Percentiles rank a stretch among this genome's conserved stretches.
Conservation (phyloP, 2,329 filamentous ascomycete genomes). For the Penicillium sp. region DNA sequence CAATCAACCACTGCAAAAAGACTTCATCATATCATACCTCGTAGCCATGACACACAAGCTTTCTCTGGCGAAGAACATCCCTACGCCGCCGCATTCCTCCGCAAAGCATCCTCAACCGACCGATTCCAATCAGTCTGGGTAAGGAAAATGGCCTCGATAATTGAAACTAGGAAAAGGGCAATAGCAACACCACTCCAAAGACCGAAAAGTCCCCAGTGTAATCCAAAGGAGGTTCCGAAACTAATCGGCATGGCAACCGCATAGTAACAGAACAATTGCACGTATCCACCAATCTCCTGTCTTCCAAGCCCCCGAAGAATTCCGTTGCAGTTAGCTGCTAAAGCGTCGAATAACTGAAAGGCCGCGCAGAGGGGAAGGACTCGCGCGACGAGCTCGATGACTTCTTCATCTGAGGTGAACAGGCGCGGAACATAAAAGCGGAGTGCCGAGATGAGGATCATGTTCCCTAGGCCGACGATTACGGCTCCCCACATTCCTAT, state of each 20-base stretch:
- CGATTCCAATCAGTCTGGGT: constrained; percentile 59
- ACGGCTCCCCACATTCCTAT: constrained; percentile 72
- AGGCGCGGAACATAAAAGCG: constrained; percentile 76
- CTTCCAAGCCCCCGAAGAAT: constrained; percentile 84
- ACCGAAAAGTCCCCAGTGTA: constrained; percentile 77
- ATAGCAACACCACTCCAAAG: constrained; percentile 81
- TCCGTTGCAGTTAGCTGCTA: constrained; percentile 80
- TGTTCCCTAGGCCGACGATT: constrained; percentile 78
- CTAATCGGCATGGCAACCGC: constrained; percentile 82
- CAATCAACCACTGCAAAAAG: background rate
- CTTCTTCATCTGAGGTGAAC: constrained; percentile 75
- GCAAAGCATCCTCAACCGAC: constrained; percentile 64
- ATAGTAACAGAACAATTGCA: constrained; percentile 88
- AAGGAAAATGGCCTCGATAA: constrained; percentile 63
- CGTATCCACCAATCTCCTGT: constrained; percentile 87
- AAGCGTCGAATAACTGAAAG: constrained; percentile 87
- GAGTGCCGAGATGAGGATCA: constrained; percentile 69
- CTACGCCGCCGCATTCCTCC: constrained; percentile 53
- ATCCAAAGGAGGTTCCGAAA: constrained; percentile 75
- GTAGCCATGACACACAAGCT: constrained; percentile 2
- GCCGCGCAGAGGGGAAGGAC: constrained; percentile 81
- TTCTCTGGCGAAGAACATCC: background rate
- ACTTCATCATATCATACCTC: background rate
- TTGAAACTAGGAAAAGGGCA: constrained; percentile 65
- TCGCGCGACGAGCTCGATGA: constrained; percentile 69